Conservation (phyloP, 208 protist species). For the Trypanosoma conorhini region DNA sequence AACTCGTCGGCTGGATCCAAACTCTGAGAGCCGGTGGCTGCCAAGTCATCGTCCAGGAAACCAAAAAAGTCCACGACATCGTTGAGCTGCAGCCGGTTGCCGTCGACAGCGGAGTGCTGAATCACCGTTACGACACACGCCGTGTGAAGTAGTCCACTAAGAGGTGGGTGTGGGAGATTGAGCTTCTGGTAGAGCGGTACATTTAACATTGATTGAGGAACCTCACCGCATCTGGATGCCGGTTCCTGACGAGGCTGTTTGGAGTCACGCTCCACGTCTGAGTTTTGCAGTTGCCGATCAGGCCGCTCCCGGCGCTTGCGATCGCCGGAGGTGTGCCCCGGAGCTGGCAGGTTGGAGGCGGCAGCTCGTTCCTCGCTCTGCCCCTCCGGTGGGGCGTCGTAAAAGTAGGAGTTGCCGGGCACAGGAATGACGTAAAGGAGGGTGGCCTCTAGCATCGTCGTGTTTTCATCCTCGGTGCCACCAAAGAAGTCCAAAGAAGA, state of each 20-base stretch:
- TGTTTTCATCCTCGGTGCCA: constrained; percentile 6
- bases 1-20: constrained; percentile 40
- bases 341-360: neutral
- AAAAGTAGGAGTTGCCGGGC: constrained; percentile 75
- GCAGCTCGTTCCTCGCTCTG: neutral
- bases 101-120: constrained; percentile 3
- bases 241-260: constrained; percentile 14
- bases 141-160: constrained; percentile 17
- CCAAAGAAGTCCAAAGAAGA: constrained; percentile 43
- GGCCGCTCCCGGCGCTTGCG: constrained; percentile 25
- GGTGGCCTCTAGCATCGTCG: constrained; percentile 54
- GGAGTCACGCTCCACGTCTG: neutral
- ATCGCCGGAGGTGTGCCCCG: neutral
- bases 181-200: constrained; percentile 21
- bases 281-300: neutral
- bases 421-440: constrained; percentile 81
- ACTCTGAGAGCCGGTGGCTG: neutral
- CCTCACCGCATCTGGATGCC: neutral
- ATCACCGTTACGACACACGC: constrained; percentile 52
- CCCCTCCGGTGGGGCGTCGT: constrained; percentile 15
- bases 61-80: constrained; percentile 80
- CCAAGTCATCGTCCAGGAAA: constrained; percentile 38
- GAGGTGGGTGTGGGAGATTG: constrained; percentile 42
- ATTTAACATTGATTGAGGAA: neutral
- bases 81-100: constrained; percentile 47